phyloP scores from a whole-genome alignment of 805 yeast species.

The Metschnikowia vanudenii region DNA sequence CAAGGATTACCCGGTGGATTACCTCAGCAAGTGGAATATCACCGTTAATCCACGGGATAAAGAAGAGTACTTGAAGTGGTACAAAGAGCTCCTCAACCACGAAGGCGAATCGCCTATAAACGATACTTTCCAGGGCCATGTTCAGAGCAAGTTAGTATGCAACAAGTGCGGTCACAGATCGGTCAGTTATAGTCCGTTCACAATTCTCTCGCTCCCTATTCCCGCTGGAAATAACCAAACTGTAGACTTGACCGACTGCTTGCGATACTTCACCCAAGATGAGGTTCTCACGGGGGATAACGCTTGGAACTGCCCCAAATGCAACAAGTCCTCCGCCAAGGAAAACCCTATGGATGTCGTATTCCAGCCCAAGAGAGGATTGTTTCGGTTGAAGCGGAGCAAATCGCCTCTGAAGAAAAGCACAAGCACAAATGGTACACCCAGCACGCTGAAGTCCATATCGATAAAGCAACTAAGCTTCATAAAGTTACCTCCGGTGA shows the following conservation, averaged over 20 bases:
- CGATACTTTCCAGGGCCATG: slow-evolving; percentile 69
- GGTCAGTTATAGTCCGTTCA: slow-evolving; percentile 59
- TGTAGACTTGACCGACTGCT: slow-evolving; percentile 59
- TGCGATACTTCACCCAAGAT: slow-evolving; percentile 57
- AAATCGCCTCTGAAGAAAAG: slow-evolving; percentile 33
- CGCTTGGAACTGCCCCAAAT: slow-evolving; percentile 83
- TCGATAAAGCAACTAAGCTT: slow-evolving; percentile 28
- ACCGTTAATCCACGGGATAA: slow-evolving; percentile 32
- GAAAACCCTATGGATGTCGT: slow-evolving; percentile 27
- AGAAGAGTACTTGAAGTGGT: slow-evolving; percentile 63
- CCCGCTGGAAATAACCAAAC: slow-evolving; percentile 31
- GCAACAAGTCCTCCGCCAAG: slow-evolving; percentile 35
- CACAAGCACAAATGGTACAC: slow-evolving; percentile 9
- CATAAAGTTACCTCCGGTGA: slow-evolving; percentile 37
- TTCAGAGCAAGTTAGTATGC: slow-evolving; percentile 63
- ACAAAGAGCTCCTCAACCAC: slow-evolving; percentile 44
- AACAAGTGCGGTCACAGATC: slow-evolving; percentile 62
- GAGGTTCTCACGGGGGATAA: slow-evolving; percentile 71
- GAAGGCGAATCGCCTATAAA: slow-evolving; percentile 71
- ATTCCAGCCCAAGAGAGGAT: slow-evolving; percentile 36
- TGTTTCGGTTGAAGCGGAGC: slow-evolving; percentile 34
- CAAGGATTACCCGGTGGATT: slow-evolving; percentile 18
- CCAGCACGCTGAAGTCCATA: slow-evolving; percentile 8
- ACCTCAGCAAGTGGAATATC: slow-evolving; percentile 33
- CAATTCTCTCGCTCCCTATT: slow-evolving; percentile 61